Evolutionary conservation across 2,329 filamentous ascomycete genomes (phyloP).

Genomic region (Cercospora sp.): DNA sequence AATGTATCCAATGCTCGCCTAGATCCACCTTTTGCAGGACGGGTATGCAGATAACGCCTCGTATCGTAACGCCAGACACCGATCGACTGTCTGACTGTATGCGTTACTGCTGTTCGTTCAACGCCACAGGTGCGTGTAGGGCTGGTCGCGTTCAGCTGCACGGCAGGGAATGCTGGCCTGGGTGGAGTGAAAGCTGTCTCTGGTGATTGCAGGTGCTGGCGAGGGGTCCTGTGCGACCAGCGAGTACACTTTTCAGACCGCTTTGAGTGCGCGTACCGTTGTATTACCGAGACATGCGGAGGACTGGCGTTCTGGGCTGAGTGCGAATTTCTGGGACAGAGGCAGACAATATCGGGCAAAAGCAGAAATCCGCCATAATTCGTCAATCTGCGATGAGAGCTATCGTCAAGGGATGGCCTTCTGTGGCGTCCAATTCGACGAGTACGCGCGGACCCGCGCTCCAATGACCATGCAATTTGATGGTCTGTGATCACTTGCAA

Average conservation of each 20-base stretch:
- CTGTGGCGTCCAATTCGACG: constrained; percentile 2
- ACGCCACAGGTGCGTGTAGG: neutral
- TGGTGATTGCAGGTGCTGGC: neutral
- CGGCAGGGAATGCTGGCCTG: neutral
- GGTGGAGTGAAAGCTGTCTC: neutral
- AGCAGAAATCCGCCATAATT: neutral
- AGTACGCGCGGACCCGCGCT: neutral
- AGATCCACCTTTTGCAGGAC: neutral
- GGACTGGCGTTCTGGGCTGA: neutral
- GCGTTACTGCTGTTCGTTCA: neutral
- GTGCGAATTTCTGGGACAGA: neutral
- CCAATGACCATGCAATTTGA: neutral
- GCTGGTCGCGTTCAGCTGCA: neutral
- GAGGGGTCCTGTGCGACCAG: neutral
- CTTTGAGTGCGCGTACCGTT: neutral
- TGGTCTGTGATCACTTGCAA: neutral
- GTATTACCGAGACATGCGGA: constrained; percentile 1
- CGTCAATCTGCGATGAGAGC: neutral
- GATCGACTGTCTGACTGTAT: neutral
- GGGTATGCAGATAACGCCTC: neutral
- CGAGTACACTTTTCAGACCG: neutral
- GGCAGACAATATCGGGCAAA: neutral
- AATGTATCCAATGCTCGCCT: constrained; percentile 6
- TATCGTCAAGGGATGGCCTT: neutral
- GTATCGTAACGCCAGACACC: neutral